Evolutionary conservation across 257 asterid species (phyloP).

Genomic region (Striga asiatica): DNA sequence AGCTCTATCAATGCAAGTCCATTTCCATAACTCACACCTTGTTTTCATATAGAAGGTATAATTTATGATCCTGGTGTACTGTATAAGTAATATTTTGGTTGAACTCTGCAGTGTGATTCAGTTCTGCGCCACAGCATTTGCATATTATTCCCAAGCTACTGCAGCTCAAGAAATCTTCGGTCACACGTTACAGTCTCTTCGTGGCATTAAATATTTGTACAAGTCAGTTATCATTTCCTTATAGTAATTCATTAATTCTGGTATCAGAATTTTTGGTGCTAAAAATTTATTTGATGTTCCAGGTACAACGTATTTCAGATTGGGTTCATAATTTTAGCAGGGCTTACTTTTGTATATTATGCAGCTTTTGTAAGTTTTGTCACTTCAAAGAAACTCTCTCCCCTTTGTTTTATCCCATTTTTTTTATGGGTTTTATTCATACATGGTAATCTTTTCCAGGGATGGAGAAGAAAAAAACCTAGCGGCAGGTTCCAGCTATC

Average conservation of each 20-base stretch:
- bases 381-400: constrained; percentile 7
- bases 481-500: constrained; percentile 82
- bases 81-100: too few species aligned
- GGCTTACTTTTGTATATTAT: constrained; percentile 81
- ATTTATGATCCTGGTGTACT: too few species aligned
- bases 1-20: too few species aligned
- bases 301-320: constrained; percentile 92
- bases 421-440: too few species aligned
- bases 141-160: constrained; percentile 85
- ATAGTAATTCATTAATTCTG: neutral
- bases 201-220: constrained; percentile 84
- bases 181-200: constrained; percentile 83
- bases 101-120: constrained; percentile 91
- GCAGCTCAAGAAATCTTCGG: constrained; percentile 98
- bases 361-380: constrained; percentile 68
- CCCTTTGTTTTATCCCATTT: neutral
- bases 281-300: constrained; percentile 17
- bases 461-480: constrained; percentile 77
- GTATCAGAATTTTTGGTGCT: neutral
- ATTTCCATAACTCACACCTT: too few species aligned
- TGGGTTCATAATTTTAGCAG: constrained; percentile 69
- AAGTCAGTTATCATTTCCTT: constrained; percentile 43
- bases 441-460: constrained; percentile 42
- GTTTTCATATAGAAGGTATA: too few species aligned
- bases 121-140: constrained; percentile 91